Conservation (phyloP, 169 alveolate species). For the Cryptosporidium ryanae region DNA sequence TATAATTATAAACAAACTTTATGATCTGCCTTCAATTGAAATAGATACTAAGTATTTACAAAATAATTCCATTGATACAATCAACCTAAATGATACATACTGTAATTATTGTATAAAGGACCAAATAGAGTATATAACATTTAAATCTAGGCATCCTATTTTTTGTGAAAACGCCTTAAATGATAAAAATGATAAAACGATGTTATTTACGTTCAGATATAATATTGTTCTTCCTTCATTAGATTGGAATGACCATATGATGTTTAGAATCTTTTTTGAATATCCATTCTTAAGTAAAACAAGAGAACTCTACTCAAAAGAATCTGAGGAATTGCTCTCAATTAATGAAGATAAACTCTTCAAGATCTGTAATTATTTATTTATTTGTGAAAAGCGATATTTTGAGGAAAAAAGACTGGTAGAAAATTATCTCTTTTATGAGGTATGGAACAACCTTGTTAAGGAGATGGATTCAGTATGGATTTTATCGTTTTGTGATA, state of each 20-base stretch:
- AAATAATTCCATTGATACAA: conserved; percentile 10
- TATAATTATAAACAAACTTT: conserved; percentile 7
- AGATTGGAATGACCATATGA: conserved; percentile 11
- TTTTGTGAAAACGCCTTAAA: neutral
- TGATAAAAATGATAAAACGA: neutral
- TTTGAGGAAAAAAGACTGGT: conserved; percentile 41
- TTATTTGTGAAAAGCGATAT: conserved; percentile 26
- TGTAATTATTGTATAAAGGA: conserved; percentile 14
- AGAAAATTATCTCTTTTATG: conserved; percentile 22
- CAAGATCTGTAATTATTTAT: conserved; percentile 17
- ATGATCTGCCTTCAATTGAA: conserved; percentile 30
- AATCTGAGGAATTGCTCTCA: neutral
- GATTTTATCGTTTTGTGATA: conserved; percentile 56
- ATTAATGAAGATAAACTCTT: conserved; percentile 1
- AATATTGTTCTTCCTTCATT: neutral
- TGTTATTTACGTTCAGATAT: conserved; percentile 26
- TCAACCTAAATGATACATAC: conserved; percentile 10
- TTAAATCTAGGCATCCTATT: conserved; percentile 18
- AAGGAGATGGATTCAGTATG: conserved; percentile 36
- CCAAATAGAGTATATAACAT: conserved; percentile 8
- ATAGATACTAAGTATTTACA: conserved; percentile 19
- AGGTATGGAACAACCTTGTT: conserved; percentile 59
- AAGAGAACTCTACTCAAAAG: conserved; percentile 12
- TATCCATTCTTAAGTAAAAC: conserved; percentile 18
- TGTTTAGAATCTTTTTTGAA: conserved; percentile 26